phyloP scores from a whole-genome alignment of 306 rosid genomes.

The Corylus avellana region DNA sequence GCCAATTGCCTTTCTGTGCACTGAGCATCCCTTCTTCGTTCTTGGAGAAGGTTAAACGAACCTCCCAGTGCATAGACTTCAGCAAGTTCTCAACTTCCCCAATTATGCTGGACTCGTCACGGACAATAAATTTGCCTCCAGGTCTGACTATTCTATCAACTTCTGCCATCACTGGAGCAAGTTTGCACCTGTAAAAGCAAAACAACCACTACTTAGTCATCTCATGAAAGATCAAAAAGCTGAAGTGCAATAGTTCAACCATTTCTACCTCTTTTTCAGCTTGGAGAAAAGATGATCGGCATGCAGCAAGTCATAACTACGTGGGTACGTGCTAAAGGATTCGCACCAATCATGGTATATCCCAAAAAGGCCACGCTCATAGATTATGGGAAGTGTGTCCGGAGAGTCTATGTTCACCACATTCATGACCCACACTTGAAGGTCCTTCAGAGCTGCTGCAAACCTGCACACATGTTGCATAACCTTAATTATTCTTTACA shows the following conservation, averaged over 20 bases:
- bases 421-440: slow-evolving; percentile 82
- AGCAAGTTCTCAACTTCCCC: slow-evolving; percentile 69
- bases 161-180: slow-evolving; percentile 73
- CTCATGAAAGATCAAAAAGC: not conserved
- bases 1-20: slow-evolving; percentile 82
- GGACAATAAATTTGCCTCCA: slow-evolving; percentile 71
- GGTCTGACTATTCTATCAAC: slow-evolving; percentile 86
- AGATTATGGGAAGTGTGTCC: slow-evolving; percentile 86
- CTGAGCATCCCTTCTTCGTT: slow-evolving; percentile 72
- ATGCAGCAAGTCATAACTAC: slow-evolving; percentile 81
- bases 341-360: slow-evolving; percentile 98
- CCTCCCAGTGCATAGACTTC: slow-evolving; percentile 89
- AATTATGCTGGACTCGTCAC: slow-evolving; percentile 67
- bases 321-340: slow-evolving; percentile 90
- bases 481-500: not conserved
- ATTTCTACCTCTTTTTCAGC: slow-evolving; percentile 63
- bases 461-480: slow-evolving; percentile 51
- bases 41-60: slow-evolving; percentile 54
- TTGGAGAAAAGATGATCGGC: slow-evolving; percentile 89
- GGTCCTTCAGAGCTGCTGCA: slow-evolving; percentile 81
- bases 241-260: not conserved
- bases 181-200: slow-evolving; percentile 68
- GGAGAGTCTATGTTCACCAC: slow-evolving; percentile 82
- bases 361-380: slow-evolving; percentile 89
- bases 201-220: slow-evolving; percentile 16